A percentile compares a stretch with the other conserved stretches of the same genome.
Conservation (phyloP, 306 rosid genomes). For the Parietaria judaica region DNA sequence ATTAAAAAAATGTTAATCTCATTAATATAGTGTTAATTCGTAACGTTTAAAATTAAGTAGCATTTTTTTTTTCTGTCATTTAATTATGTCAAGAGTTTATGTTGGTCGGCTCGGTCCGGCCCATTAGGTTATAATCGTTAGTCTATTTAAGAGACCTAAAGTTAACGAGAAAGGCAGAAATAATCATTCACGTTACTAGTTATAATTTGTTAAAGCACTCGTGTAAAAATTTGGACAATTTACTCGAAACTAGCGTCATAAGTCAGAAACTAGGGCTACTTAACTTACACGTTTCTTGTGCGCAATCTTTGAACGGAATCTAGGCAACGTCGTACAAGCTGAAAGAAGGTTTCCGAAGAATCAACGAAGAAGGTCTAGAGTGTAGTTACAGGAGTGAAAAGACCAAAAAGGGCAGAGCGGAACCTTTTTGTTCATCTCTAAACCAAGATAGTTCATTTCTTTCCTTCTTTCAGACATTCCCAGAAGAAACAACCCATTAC, state of each 20-base stretch:
- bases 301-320: conserved; percentile 35
- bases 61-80: no score
- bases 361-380: conserved; percentile 5
- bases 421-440: conserved; percentile 93
- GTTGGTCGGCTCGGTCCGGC: no score
- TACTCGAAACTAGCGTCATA: neutral
- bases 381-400: neutral
- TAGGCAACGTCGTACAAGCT: conserved; percentile 73
- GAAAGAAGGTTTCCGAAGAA: conserved; percentile 24
- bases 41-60: no score
- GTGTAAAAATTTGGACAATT: no score
- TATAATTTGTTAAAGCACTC: no score
- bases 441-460: conserved; percentile 76
- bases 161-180: no score
- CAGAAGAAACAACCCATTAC: conserved; percentile 74
- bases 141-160: no score
- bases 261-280: neutral
- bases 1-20: conserved; percentile 7
- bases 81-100: no score
- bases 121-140: no score
- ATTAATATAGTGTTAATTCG: no score
- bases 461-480: conserved; percentile 74
- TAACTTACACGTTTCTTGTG: conserved; percentile 58
- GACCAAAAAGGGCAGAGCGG: neutral
- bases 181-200: no score